Evolutionary conservation across 2,329 filamentous ascomycete genomes (phyloP).

Genomic region (Aspergillus fischeri): DNA sequence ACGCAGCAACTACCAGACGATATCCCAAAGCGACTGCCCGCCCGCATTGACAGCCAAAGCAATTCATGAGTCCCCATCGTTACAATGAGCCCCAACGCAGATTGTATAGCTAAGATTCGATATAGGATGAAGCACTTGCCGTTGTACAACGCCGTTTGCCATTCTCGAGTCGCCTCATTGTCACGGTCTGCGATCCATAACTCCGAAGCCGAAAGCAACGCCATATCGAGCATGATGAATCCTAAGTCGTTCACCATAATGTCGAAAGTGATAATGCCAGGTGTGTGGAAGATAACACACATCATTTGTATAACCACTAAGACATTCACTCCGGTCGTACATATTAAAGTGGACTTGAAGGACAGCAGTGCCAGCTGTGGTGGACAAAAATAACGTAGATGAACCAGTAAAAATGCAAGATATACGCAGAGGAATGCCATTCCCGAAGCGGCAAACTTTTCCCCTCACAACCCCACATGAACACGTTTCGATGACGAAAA

Average conservation of each 20-base stretch:
- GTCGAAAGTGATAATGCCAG: background rate
- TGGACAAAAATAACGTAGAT: background rate
- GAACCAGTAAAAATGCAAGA: background rate
- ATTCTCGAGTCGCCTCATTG: background rate
- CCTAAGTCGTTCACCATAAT: background rate
- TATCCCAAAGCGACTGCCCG: background rate
- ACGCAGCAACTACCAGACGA: background rate
- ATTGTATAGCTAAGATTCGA: background rate
- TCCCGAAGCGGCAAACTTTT: background rate
- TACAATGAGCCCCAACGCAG: background rate
- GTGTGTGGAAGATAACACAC: no score
- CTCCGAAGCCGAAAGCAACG: background rate
- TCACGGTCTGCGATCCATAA: background rate
- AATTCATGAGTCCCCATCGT: background rate
- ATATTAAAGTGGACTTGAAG: no score
- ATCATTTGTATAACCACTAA: no score
- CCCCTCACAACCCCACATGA: background rate
- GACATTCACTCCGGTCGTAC: no score
- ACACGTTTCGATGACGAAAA: background rate
- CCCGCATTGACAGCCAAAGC: background rate
- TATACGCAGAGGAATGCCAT: background rate
- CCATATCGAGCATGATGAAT: background rate
- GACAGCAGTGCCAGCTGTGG: no score
- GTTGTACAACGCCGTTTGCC: background rate
- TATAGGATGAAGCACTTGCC: background rate